Base-by-base conservation (phyloP, 192 early-diverging fungal species). In the Coemansia sp. region DNA sequence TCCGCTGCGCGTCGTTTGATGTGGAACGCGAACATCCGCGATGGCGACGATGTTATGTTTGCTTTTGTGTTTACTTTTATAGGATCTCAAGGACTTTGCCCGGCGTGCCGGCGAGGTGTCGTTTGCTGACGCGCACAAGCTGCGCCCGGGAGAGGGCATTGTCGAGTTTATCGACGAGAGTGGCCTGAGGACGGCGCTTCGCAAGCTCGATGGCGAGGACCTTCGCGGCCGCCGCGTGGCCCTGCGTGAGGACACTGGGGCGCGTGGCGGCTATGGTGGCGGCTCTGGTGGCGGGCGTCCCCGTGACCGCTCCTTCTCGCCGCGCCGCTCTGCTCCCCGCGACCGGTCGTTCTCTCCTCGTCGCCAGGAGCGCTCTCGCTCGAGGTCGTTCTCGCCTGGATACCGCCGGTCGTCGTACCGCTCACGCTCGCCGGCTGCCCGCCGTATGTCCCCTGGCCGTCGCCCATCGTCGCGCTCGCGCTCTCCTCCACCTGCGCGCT, bases 71-170 rank as follows among this genome's bases (percentile, higher is more conserved):
- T 39, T 40, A 15, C 7, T 13, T 13, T 34, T 84, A 73, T 86
- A 97, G 95, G 95, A 95, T 86, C 87, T 98, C 84, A 98, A 98
- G 87, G 96, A 97, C 76, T 85, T 95, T 70, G 93, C 97, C 85
- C 92, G 95, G 67, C 94, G 94, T 71, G 96, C 94, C 34, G 96
- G 96, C 62, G 94, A 96, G 76, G 96, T 98, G 18, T 88, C 90
- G 29, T 98, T 94, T 87, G 92, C 97, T 8, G 95, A 97, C 75
- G 88, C 94, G 64, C 91, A 90, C 83, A 92, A 92, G 84, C 88
- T 87, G 69, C 86, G 90, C 13, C 86, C 90, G 34, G 94, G 93
- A 34, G 89, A 93, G 78, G 97, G 96, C 76, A 87, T 95, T 62
- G 95, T 98, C 40, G 97, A 98, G 85, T 98, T 97, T 71, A 76